phyloP scores from a whole-genome alignment of 768 basidiomycete genomes.

The Boletus vermiculosoides region DNA sequence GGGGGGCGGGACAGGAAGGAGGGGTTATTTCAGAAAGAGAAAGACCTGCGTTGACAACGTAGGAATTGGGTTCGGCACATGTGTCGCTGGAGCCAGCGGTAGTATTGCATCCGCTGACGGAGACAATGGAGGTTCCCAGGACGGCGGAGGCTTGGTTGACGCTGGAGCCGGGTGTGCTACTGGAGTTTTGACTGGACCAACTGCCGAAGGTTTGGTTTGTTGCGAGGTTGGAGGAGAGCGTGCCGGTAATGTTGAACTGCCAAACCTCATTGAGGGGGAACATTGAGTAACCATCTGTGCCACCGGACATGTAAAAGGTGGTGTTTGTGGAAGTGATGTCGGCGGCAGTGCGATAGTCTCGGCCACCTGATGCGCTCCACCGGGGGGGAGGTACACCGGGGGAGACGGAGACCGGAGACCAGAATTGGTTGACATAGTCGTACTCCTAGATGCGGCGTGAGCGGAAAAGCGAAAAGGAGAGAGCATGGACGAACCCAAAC shows the following conservation, averaged over 20 bases:
- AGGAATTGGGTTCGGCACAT: conserved; percentile 62
- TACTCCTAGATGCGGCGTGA: conserved; percentile 54
- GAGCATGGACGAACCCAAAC: conserved; percentile 59
- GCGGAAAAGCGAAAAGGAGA: background rate
- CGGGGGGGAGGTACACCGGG: conserved; percentile 57
- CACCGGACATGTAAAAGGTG: conserved; percentile 74
- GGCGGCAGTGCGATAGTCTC: conserved; percentile 49
- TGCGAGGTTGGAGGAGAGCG: conserved; percentile 66
- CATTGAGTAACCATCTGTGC: conserved; percentile 46
- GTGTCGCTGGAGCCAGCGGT: conserved; percentile 38
- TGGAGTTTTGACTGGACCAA: conserved; percentile 54
- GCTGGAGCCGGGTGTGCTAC: conserved; percentile 29
- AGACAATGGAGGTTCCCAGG: conserved; percentile 49
- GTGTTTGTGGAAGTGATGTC: conserved; percentile 50
- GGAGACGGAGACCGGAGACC: conserved; percentile 58
- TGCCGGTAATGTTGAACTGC: conserved; percentile 67
- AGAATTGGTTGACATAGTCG: conserved; percentile 74
- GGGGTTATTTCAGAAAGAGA: conserved; percentile 38
- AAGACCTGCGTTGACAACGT: conserved; percentile 41
- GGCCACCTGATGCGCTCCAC: conserved; percentile 75
- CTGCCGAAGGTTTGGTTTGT: conserved; percentile 44
- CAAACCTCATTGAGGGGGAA: conserved; percentile 65
- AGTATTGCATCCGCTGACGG: conserved; percentile 61
- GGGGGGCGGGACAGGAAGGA: conserved; percentile 61
- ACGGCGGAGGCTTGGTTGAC: conserved; percentile 60